Evolutionary conservation across 257 asterid genomes (phyloP).

Genomic region (Solanum corneliomulleri): DNA sequence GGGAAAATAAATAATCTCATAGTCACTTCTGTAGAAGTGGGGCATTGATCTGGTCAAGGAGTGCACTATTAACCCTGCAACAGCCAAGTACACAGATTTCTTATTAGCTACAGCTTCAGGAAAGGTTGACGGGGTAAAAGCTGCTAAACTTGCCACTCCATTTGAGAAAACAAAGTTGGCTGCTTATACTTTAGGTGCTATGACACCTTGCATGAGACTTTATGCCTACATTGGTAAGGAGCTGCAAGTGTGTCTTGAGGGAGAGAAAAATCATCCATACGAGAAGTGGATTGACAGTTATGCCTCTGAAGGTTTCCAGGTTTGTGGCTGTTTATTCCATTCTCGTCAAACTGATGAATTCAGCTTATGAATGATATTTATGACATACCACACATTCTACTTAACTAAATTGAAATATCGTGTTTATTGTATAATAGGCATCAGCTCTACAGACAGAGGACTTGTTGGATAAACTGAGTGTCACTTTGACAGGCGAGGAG

Average conservation of each 20-base stretch:
- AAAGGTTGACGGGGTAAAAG: conserved; percentile 72
- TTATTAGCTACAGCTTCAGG: conserved; percentile 85
- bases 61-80: conserved; percentile 46
- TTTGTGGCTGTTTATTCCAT: conserved; percentile 10
- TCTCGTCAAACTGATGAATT: not conserved
- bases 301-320: conserved; percentile 70
- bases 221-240: conserved; percentile 82
- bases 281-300: conserved; percentile 78
- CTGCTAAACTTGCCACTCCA: conserved; percentile 79
- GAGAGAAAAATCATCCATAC: conserved; percentile 53
- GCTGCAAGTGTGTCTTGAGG: conserved; percentile 33
- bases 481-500: conserved; percentile 93
- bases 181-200: conserved; percentile 89
- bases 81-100: conserved; percentile 68
- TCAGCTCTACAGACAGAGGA: conserved; percentile 69
- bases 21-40: conserved; percentile 55
- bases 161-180: conserved; percentile 95
- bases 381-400: not conserved
- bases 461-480: conserved; percentile 74
- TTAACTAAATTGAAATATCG: not conserved
- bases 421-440: conserved; percentile 25
- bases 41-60: conserved; percentile 50
- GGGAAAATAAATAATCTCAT: not conserved
- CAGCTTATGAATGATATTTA: not conserved
- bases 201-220: conserved; percentile 95